A percentile compares a stretch with the other conserved stretches of the same genome.
phyloP scores from a whole-genome alignment of 306 rosid genomes.

The Glycyrrhiza uralensis region DNA sequence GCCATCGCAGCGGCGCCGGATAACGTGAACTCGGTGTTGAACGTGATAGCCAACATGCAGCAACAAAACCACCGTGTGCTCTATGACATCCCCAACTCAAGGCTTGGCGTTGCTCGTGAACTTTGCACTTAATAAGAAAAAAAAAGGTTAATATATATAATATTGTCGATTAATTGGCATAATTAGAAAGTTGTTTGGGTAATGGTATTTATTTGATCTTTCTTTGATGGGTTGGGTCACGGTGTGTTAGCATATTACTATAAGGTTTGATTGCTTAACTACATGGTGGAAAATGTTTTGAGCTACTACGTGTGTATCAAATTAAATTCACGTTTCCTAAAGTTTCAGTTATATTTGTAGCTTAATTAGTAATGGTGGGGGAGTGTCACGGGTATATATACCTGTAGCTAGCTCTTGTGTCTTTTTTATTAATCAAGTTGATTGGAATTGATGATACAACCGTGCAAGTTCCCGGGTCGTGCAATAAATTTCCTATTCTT shows the following conservation, averaged over 20 bases:
- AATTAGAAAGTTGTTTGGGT: neutral
- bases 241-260: slow-evolving; percentile 18
- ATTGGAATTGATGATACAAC: slow-evolving; percentile 18
- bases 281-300: slow-evolving; percentile 15
- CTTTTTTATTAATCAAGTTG: slow-evolving; percentile 20
- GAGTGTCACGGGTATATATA: slow-evolving; percentile 32
- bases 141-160: neutral
- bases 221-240: neutral
- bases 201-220: neutral
- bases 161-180: slow-evolving; percentile 18
- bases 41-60: slow-evolving; percentile 92
- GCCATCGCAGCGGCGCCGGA: slow-evolving; percentile 81
- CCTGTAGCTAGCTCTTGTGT: slow-evolving; percentile 22
- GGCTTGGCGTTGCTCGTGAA: slow-evolving; percentile 90
- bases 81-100: slow-evolving; percentile 72
- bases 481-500: neutral
- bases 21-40: slow-evolving; percentile 84
- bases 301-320: neutral
- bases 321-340: neutral
- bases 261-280: slow-evolving; percentile 12
- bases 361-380: neutral
- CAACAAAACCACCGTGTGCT: slow-evolving; percentile 91
- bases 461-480: slow-evolving; percentile 41
- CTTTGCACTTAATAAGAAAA: slow-evolving; percentile 43
- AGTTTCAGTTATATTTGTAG: slow-evolving; percentile 12